A percentile compares a stretch with the other conserved stretches of the same genome.
phyloP scores from a whole-genome alignment of 805 yeast species.

The Wickerhamomyces bovis region DNA sequence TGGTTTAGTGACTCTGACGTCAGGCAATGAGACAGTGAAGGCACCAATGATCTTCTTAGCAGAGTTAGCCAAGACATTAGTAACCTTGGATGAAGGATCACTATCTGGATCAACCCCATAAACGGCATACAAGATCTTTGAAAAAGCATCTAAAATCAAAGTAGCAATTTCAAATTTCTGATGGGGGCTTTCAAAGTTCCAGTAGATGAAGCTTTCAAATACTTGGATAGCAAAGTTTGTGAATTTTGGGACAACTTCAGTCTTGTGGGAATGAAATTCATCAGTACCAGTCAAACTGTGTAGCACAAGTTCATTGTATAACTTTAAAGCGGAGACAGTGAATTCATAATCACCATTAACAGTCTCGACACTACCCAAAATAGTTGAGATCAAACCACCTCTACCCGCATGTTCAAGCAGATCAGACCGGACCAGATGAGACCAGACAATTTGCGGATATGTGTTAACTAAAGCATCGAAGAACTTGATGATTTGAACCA shows the following conservation, averaged over 20 bases:
- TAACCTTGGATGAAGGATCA: constrained; percentile 34
- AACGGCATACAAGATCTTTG: constrained; percentile 44
- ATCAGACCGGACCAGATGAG: constrained; percentile 61
- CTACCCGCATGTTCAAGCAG: constrained; percentile 55
- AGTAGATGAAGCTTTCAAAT: constrained; percentile 66
- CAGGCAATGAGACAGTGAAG: constrained; percentile 50
- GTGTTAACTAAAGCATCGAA: constrained; percentile 42
- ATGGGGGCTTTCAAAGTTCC: constrained; percentile 52
- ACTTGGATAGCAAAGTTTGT: constrained; percentile 54
- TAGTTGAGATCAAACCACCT: constrained; percentile 55
- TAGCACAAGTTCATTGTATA: constrained; percentile 47
- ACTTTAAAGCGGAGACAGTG: constrained; percentile 51
- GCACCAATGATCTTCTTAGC: constrained; percentile 45
- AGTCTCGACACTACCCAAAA: constrained; percentile 69
- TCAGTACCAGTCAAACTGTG: constrained; percentile 40
- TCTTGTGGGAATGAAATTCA: constrained; percentile 34
- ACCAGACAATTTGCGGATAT: constrained; percentile 71
- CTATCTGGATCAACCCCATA: constrained; percentile 46
- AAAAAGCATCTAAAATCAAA: constrained; percentile 46
- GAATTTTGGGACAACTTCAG: constrained; percentile 49
- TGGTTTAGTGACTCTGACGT: constrained; percentile 49
- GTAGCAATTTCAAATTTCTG: constrained; percentile 62
- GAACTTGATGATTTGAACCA: constrained; percentile 42
- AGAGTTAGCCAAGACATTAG: constrained; percentile 45
- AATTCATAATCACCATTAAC: constrained; percentile 61